Evolutionary conservation across 768 basidiomycete species (phyloP).

Genomic region (Suillus variegatus): DNA sequence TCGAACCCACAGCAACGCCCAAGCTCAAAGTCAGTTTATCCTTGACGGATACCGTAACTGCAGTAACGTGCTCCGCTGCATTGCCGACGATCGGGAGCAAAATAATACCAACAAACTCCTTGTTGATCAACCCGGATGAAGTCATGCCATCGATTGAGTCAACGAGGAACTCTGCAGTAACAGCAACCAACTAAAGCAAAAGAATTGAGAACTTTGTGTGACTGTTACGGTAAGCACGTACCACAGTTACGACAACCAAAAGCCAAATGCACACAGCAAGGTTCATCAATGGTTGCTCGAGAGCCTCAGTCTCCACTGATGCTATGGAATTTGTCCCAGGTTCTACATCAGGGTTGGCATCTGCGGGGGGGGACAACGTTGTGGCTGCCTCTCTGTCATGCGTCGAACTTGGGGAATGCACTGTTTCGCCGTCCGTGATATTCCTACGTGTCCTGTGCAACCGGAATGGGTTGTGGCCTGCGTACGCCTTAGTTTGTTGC

Average conservation of each 20-base stretch:
- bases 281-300: slow-evolving; percentile 49
- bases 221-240: slow-evolving; percentile 33
- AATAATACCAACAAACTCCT: slow-evolving; percentile 85
- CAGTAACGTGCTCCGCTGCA: slow-evolving; percentile 90
- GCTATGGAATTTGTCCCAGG: background rate
- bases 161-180: slow-evolving; percentile 71
- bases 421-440: background rate
- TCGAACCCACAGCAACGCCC: slow-evolving; percentile 86
- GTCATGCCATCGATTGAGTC: slow-evolving; percentile 81
- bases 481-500: slow-evolving; percentile 42
- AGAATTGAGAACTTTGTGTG: background rate
- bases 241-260: slow-evolving; percentile 61
- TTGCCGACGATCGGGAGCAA: slow-evolving; percentile 92
- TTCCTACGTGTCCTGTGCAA: background rate
- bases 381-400: background rate
- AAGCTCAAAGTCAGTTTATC: slow-evolving; percentile 86
- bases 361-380: background rate
- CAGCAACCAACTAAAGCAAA: slow-evolving; percentile 46
- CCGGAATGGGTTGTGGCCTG: slow-evolving; percentile 38
- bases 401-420: background rate
- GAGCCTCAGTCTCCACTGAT: slow-evolving; percentile 28
- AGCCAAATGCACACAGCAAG: slow-evolving; percentile 53
- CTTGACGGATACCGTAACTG: slow-evolving; percentile 89
- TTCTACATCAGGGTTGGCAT: background rate
- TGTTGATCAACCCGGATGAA: slow-evolving; percentile 51